A percentile compares a stretch with the other conserved stretches of the same genome.
These are phyloP conservation scores for Rhynchospora pubera DNA, from an alignment of 176 grass and related monocot genomes.

Conservation along the genomic window DNA sequence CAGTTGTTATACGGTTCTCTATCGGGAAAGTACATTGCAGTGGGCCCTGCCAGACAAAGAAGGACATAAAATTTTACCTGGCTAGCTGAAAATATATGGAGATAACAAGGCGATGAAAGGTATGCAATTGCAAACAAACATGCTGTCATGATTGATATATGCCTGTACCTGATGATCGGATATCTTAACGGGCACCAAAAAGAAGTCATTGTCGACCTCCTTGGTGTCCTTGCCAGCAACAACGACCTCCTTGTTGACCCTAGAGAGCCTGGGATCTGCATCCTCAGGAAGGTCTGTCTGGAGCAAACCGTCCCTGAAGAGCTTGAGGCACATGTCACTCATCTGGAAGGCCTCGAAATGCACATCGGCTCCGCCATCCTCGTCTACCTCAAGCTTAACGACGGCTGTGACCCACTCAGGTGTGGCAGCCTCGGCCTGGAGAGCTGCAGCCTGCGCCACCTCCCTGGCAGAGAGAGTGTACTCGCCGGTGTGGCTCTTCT, in stretches of 20 bases:
- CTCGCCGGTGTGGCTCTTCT: constrained; percentile 54
- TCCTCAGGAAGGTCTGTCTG: constrained; percentile 50
- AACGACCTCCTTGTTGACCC: constrained; percentile 79
- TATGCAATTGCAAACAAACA: no score
- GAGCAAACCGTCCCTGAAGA: constrained; percentile 77
- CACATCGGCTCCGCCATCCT: constrained; percentile 58
- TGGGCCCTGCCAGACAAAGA: constrained; percentile 45
- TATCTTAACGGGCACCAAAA: constrained; percentile 92
- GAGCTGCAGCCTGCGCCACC: constrained; percentile 63
- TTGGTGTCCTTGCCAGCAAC: constrained; percentile 61
- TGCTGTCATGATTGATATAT: no score
- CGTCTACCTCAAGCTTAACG: constrained; percentile 73
- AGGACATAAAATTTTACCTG: neutral
- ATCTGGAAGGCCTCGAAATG: constrained; percentile 99
- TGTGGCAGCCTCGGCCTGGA: constrained; percentile 59
- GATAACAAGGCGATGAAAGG: neutral
- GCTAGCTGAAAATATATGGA: neutral
- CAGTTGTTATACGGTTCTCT: constrained; percentile 51
- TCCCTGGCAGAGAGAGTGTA: constrained; percentile 83
- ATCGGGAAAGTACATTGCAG: constrained; percentile 57
- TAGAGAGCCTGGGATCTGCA: constrained; percentile 61
- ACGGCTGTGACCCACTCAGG: constrained; percentile 80
- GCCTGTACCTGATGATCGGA: constrained; percentile 71
- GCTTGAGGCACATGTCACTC: constrained; percentile 83
- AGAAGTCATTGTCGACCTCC: constrained; percentile 96